Evolutionary conservation across 2,329 filamentous ascomycete species (phyloP).

Genomic region (Botrytis deweyae): DNA sequence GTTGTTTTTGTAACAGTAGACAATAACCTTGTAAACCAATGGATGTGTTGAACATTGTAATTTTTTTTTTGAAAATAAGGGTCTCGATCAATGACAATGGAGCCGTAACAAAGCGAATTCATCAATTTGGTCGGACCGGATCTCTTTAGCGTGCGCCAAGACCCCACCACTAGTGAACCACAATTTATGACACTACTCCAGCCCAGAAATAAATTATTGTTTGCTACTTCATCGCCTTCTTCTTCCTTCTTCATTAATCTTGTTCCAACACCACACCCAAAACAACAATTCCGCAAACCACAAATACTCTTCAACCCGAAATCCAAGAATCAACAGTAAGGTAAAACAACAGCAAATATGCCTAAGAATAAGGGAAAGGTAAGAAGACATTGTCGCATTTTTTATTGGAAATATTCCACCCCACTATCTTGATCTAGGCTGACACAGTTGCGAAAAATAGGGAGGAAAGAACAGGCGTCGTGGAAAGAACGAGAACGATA

Average conservation of each 20-base stretch:
- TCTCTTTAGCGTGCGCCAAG: not conserved
- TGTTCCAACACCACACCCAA: not conserved
- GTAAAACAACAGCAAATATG: constrained; percentile 57
- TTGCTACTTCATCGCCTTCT: not conserved
- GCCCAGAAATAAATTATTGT: constrained; percentile 7
- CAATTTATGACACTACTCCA: constrained; percentile 6
- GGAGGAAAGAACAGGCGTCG: constrained; percentile 98
- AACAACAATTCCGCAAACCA: not conserved
- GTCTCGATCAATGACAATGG: not conserved
- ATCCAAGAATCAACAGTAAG: constrained; percentile 14
- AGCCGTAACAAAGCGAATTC: constrained; percentile 3
- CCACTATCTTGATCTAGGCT: constrained; percentile 9
- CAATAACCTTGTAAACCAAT: not conserved
- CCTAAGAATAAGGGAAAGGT: constrained; percentile 99
- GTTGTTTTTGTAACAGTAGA: not conserved
- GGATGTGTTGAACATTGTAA: not conserved
- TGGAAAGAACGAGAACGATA: constrained; percentile 99
- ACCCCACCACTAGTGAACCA: constrained; percentile 6
- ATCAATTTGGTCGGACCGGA: not conserved
- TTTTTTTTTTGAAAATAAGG: not conserved
- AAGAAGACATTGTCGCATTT: constrained; percentile 36
- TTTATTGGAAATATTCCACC: not conserved
- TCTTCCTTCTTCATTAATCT: not conserved
- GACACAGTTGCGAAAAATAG: constrained; percentile 48
- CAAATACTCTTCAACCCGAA: not conserved